Percentiles rank a stretch among this genome's conserved stretches.
Evolutionary conservation across 75 land plant species (phyloP).

Genomic region (Ceratopteris richardii): DNA sequence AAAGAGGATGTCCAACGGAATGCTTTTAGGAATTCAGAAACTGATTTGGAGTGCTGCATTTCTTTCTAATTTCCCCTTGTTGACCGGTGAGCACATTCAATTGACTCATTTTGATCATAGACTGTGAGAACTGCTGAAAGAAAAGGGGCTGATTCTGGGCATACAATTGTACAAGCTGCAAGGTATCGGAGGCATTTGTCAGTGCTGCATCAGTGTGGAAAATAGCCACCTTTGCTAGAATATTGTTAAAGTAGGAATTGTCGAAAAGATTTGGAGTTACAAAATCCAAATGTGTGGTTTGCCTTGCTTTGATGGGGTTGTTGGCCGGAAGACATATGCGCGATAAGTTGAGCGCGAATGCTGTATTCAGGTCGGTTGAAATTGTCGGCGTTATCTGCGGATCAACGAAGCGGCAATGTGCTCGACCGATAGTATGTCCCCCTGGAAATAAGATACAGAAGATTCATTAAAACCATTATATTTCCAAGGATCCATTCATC

Average conservation of each 20-base stretch:
- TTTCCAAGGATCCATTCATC: conserved; percentile 6
- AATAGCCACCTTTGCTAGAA: conserved; percentile 38
- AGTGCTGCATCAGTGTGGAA: conserved; percentile 52
- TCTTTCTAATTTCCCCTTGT: conserved; percentile 44
- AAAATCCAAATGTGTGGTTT: conserved; percentile 33
- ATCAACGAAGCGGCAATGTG: not conserved
- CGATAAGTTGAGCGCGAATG: too few species aligned
- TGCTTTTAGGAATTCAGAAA: too few species aligned
- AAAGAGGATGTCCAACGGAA: too few species aligned
- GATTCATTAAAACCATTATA: not conserved
- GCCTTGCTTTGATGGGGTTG: not conserved
- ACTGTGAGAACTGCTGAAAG: conserved; percentile 11
- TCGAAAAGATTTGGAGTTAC: conserved; percentile 49
- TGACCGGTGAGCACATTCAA: conserved; percentile 40
- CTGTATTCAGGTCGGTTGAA: too few species aligned
- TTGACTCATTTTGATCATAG: conserved; percentile 49
- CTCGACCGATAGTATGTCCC: not conserved
- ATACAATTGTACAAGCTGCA: conserved; percentile 41
- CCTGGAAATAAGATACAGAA: not conserved
- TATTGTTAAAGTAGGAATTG: conserved; percentile 61
- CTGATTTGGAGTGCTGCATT: conserved; percentile 20
- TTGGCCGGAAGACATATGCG: not conserved
- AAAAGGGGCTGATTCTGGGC: conserved; percentile 23
- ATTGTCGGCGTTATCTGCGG: not conserved
- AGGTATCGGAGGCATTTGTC: conserved; percentile 24